Percentiles rank a stretch among this genome's conserved stretches.
Evolutionary conservation across 2,329 filamentous ascomycete species (phyloP).

Genomic region (Aspergillus texensis): DNA sequence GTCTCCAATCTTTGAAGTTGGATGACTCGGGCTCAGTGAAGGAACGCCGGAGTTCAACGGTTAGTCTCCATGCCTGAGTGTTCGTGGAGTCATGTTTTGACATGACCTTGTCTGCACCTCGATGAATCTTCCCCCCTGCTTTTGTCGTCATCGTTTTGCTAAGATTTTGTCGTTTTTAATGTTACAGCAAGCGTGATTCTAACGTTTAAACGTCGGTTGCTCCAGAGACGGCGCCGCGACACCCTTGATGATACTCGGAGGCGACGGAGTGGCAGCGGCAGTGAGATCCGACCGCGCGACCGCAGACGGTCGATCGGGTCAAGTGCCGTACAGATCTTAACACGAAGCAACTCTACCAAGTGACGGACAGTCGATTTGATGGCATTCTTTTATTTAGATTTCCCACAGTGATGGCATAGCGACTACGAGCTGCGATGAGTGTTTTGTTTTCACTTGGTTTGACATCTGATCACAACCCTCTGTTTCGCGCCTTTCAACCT

Average conservation of each 20-base stretch:
- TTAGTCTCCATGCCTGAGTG: conserved; percentile 41
- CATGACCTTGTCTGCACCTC: conserved; percentile 24
- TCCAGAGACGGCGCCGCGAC: conserved; percentile 51
- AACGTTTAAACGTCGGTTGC: conserved; percentile 47
- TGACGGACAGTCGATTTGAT: conserved; percentile 32
- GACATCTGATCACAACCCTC: conserved; percentile 26
- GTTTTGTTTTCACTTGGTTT: conserved; percentile 32
- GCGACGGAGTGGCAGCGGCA: conserved; percentile 45
- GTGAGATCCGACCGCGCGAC: conserved; percentile 43
- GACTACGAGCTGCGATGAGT: conserved; percentile 40
- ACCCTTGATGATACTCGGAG: conserved; percentile 44
- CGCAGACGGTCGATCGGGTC: conserved; percentile 45
- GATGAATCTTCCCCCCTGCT: conserved; percentile 19
- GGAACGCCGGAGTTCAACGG: conserved; percentile 54
- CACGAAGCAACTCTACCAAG: conserved; percentile 48
- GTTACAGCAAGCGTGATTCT: conserved; percentile 51
- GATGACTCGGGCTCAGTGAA: conserved; percentile 62
- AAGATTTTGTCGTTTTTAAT: conserved; percentile 39
- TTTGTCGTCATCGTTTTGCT: conserved; percentile 40
- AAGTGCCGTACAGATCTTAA: conserved; percentile 37
- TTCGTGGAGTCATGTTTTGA: conserved; percentile 22
- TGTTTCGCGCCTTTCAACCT: conserved; percentile 20
- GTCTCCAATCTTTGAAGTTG: conserved; percentile 85
- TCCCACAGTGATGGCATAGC: conserved; percentile 40
- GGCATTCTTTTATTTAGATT: conserved; percentile 23